Percentiles rank a stretch among this genome's conserved stretches.
Evolutionary conservation across 2,329 filamentous ascomycete species (phyloP).

Genomic region (Pestalotiopsis sp.): DNA sequence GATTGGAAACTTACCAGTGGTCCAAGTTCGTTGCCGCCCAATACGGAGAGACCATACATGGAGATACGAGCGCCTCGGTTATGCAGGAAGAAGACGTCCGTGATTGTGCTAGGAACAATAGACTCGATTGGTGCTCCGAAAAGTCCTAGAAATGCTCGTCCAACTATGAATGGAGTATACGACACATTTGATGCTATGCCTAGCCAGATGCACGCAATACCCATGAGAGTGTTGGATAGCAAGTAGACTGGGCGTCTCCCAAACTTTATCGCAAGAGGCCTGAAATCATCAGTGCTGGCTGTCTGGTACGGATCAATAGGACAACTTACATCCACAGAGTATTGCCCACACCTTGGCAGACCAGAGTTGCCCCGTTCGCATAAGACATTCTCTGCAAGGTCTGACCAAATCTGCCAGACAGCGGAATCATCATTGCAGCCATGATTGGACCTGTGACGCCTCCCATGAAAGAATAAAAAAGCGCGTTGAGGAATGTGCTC

Average conservation of each 20-base stretch:
- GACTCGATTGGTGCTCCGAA: slow-evolving; percentile 6
- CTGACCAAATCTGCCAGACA: neutral
- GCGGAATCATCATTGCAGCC: slow-evolving; percentile 6
- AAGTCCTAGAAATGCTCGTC: neutral
- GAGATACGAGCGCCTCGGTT: slow-evolving; percentile 35
- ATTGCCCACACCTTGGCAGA: slow-evolving; percentile 6
- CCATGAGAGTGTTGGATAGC: neutral
- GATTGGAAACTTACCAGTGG: slow-evolving; percentile 20
- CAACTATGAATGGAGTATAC: slow-evolving; percentile 5
- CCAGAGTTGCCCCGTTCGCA: neutral
- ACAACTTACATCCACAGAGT: slow-evolving; percentile 3
- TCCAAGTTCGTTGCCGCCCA: slow-evolving; percentile 33
- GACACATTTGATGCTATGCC: neutral
- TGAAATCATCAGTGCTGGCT: neutral
- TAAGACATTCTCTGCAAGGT: neutral
- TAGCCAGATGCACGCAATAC: slow-evolving; percentile 4
- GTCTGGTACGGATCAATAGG: too few species aligned
- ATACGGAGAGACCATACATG: slow-evolving; percentile 33
- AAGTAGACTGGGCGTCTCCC: slow-evolving; percentile 5
- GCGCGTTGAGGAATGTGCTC: slow-evolving; percentile 1
- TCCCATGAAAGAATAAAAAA: neutral
- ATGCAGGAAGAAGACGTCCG: slow-evolving; percentile 36
- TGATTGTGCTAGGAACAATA: slow-evolving; percentile 33
- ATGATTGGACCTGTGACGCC: slow-evolving; percentile 6
- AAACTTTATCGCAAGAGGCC: slow-evolving; percentile 4